A percentile compares a stretch with the other conserved stretches of the same genome.
Evolutionary conservation across 2,329 filamentous ascomycete species (phyloP).

Genomic region (Claviceps monticola): DNA sequence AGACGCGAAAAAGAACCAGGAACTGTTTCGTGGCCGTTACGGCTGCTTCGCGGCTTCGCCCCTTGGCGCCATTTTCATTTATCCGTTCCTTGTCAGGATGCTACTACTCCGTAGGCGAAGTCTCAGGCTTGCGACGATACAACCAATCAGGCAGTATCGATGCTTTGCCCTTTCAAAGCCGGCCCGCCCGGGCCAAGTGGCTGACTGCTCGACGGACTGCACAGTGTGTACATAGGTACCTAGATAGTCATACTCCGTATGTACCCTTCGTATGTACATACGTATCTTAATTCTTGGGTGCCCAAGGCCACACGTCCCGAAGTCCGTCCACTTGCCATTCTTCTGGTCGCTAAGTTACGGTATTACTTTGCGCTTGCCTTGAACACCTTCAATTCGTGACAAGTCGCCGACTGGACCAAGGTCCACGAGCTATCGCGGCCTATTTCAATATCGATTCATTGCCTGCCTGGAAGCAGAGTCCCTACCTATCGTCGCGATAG

Average conservation of each 20-base stretch:
- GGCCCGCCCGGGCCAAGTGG: not conserved
- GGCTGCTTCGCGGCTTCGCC: not conserved
- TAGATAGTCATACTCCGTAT: too few relatives aligned
- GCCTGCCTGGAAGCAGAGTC: constrained; percentile 27
- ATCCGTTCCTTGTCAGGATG: not conserved
- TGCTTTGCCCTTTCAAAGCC: not conserved
- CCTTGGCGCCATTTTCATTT: not conserved
- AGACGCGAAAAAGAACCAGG: not conserved
- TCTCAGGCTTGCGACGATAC: not conserved
- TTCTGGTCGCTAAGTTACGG: not conserved
- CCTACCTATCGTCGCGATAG: constrained; percentile 15
- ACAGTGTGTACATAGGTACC: too few relatives aligned
- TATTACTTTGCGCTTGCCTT: not conserved
- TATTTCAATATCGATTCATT: constrained; percentile 6
- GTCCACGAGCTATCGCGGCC: constrained; percentile 1
- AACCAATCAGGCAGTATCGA: not conserved
- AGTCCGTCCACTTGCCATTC: constrained; percentile 1
- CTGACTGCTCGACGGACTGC: not conserved
- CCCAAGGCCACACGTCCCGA: not conserved
- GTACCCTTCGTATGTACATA: not conserved
- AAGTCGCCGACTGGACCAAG: constrained; percentile 1
- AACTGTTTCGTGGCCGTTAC: not conserved
- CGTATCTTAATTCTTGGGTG: not conserved
- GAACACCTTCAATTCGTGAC: not conserved
- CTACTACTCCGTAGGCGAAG: not conserved